Base-by-base conservation (phyloP, 139 green algal species). In the Nannochloris sp. region DNA sequence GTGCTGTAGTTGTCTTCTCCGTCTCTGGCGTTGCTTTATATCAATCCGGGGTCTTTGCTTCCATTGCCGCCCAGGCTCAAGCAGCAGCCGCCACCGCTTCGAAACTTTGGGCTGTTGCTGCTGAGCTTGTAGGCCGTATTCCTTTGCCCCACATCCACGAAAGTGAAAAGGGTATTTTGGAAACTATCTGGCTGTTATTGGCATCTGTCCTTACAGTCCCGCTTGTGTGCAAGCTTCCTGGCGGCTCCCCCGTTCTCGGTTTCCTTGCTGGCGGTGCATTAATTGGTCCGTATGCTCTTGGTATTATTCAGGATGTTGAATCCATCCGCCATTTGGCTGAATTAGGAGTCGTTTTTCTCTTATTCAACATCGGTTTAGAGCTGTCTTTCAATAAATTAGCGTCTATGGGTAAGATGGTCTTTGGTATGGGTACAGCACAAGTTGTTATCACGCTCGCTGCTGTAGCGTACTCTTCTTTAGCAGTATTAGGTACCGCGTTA, bases 301-400 rank as follows among this genome's bases (percentile, higher is more conserved):
- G 87, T 45, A 90, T 97, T 67, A 91, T 97, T 65, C 71, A 83
- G 61, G 81, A 97, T 68, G 86, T 97, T 44, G 66, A 96, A 36
- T 80, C 37, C 23, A 77, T 77, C 54, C 79, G 92, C 61, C 87
- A 95, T 67, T 72, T 99, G 36, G 94, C 92, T 13, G 93, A 98
- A 85, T 74, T 97, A 62, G 91, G 91, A 6, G 91, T 97, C 14
- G 88, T 97, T 57, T 96, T 96, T 77, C 83, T 96, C 70, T 90
- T 97, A 12, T 97, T 97, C 83, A 96, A 95, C 81, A 97, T 97
- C 64, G 90, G 91, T 60, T 81, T 98, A 60, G 95, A 97, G 89
- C 87, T 99, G 1, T 87, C 67, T 31, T 76, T 99, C 47, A 92
- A 99, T 66, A 75, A 92, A 7, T 79, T 99, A 68, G 73, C 83